Conservation (phyloP, 352 stramenopile species). For the Hyaloperonospora brassicae region DNA sequence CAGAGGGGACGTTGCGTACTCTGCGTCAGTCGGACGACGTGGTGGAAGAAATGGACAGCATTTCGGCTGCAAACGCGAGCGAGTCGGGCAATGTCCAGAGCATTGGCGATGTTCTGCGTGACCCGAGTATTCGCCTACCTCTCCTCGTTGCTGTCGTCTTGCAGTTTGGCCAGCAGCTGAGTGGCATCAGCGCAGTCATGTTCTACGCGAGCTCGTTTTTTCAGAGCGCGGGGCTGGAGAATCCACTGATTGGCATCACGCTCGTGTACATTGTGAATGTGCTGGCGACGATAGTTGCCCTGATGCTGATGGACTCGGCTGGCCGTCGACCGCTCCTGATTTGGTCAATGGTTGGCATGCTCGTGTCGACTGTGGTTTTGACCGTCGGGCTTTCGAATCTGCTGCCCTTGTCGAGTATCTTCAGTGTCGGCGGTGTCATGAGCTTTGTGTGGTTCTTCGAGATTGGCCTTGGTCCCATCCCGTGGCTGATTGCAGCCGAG, state of each 20-base stretch:
- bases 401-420: slow-evolving; percentile 41
- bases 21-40: slow-evolving; percentile 52
- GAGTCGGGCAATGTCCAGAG: slow-evolving; percentile 43
- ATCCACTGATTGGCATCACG: slow-evolving; percentile 51
- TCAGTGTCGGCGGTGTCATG: slow-evolving; percentile 54
- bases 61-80: slow-evolving; percentile 50
- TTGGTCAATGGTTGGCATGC: slow-evolving; percentile 56
- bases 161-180: slow-evolving; percentile 62
- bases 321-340: slow-evolving; percentile 55
- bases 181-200: slow-evolving; percentile 73
- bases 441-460: slow-evolving; percentile 73
- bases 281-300: slow-evolving; percentile 53
- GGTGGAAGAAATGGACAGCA: slow-evolving; percentile 61
- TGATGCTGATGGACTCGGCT: slow-evolving; percentile 66
- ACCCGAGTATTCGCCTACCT: slow-evolving; percentile 44
- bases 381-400: slow-evolving; percentile 48
- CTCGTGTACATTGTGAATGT: slow-evolving; percentile 65
- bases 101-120: slow-evolving; percentile 42
- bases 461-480: slow-evolving; percentile 84
- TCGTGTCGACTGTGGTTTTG: slow-evolving; percentile 49
- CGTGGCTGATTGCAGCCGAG: slow-evolving; percentile 93
- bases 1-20: slow-evolving; percentile 35
- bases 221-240: slow-evolving; percentile 45
- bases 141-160: slow-evolving; percentile 56
- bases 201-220: slow-evolving; percentile 76